A percentile compares a stretch with the other conserved stretches of the same genome.
These are phyloP conservation scores for Ampelocalamus luodianensis DNA, from an alignment of 176 grass and related monocot species.

Conservation along the genomic window DNA sequence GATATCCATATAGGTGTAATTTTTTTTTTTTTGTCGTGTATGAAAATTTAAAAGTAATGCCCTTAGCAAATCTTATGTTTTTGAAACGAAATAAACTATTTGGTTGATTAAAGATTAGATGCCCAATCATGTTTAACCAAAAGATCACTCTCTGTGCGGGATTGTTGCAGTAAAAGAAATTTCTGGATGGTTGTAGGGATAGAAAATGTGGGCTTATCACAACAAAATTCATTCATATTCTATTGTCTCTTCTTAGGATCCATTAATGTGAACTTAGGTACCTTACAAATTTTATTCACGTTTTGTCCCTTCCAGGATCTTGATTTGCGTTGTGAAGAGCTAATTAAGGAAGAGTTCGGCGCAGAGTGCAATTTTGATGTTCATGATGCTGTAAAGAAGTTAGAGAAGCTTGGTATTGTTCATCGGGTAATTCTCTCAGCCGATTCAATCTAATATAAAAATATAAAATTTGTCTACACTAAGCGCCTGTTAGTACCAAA, in stretches of 20 bases:
- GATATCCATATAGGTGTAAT: background rate
- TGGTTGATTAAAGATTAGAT: constrained; percentile 17
- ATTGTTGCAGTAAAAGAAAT: constrained; percentile 25
- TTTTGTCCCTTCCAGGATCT: constrained; percentile 61
- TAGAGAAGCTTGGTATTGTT: constrained; percentile 87
- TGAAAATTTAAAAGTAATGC: background rate
- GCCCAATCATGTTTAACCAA: background rate
- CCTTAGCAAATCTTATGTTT: background rate
- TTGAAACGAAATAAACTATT: background rate
- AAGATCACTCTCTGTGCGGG: background rate
- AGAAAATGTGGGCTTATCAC: background rate
- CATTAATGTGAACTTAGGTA: background rate
- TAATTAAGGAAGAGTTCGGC: constrained; percentile 78
- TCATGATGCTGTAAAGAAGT: constrained; percentile 77
- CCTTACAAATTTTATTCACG: constrained; percentile 17
- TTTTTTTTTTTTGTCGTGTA: constrained; percentile 3
- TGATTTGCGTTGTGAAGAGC: constrained; percentile 75
- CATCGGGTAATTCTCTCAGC: constrained; percentile 62
- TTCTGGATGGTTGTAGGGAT: constrained; percentile 15
- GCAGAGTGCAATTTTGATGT: constrained; percentile 87
- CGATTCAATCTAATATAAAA: constrained; percentile 5
- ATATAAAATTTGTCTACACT: background rate
- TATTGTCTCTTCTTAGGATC: background rate
- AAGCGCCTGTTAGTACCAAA: background rate
- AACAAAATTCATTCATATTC: background rate